phyloP scores from a whole-genome alignment of 768 basidiomycete species.

The Rhizopogon rudus region DNA sequence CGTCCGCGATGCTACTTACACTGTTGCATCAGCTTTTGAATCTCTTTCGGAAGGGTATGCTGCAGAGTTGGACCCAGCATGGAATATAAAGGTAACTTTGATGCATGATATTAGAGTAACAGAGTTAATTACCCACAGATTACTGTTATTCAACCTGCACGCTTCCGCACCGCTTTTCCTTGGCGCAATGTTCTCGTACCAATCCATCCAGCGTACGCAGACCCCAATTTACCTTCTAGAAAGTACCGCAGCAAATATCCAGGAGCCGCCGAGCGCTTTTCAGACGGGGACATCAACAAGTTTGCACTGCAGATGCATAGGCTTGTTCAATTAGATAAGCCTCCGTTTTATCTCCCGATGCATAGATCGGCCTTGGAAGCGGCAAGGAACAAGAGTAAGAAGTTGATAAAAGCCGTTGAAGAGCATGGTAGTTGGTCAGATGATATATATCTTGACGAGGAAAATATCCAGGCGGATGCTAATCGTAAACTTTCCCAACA shows the following conservation, averaged over 20 bases:
- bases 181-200: constrained; percentile 5
- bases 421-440: constrained; percentile 24
- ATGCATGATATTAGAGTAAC: neutral
- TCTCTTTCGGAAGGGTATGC: constrained; percentile 33
- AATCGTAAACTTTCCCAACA: neutral
- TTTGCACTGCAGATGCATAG: constrained; percentile 15
- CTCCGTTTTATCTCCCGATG: constrained; percentile 20
- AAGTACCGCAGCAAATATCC: constrained; percentile 6
- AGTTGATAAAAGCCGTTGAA: constrained; percentile 16
- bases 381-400: constrained; percentile 16
- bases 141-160: constrained; percentile 19
- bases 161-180: constrained; percentile 13
- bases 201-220: constrained; percentile 16
- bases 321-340: constrained; percentile 18
- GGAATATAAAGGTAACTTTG: constrained; percentile 40
- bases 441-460: constrained; percentile 14
- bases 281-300: constrained; percentile 19
- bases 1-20: neutral
- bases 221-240: constrained; percentile 14
- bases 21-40: constrained; percentile 26
- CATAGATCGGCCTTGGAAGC: constrained; percentile 18
- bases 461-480: neutral
- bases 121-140: constrained; percentile 10
- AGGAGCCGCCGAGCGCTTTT: neutral
- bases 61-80: constrained; percentile 37